These are phyloP conservation scores for Chlorella sp. DNA, from an alignment of 139 green algal species.

Conservation along the genomic window DNA sequence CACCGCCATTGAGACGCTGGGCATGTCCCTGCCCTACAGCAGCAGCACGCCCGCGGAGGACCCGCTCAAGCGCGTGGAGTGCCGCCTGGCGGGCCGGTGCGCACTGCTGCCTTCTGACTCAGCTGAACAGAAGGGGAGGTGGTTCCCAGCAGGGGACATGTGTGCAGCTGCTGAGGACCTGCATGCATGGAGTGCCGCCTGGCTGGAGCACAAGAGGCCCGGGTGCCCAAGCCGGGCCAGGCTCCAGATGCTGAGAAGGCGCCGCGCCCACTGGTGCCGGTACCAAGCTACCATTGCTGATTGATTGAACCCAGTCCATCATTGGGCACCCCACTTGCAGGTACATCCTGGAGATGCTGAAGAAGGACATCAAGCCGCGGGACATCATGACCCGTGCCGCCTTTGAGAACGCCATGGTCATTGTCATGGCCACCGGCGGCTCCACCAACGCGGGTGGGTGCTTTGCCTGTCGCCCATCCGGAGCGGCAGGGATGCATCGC, in stretches of 20 bases:
- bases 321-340: constrained; percentile 44
- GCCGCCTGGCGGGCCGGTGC: constrained; percentile 84
- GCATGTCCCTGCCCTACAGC: constrained; percentile 96
- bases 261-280: no score
- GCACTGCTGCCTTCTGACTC: background rate
- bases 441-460: constrained; percentile 94
- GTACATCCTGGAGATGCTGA: constrained; percentile 84
- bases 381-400: constrained; percentile 96
- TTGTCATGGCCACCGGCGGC: constrained; percentile 92
- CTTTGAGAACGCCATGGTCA: constrained; percentile 97
- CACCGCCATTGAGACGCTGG: constrained; percentile 94
- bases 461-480: background rate
- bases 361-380: constrained; percentile 91
- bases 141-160: background rate
- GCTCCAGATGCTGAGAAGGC: no score
- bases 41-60: constrained; percentile 95
- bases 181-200: no score
- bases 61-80: constrained; percentile 95
- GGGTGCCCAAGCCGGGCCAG: no score
- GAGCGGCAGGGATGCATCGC: background rate
- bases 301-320: no score
- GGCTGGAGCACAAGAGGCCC: no score
- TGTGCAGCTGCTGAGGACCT: background rate
- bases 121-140: no score
- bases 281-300: no score